Conservation (phyloP, 768 basidiomycete genomes). For the Lentinus brumalis region DNA sequence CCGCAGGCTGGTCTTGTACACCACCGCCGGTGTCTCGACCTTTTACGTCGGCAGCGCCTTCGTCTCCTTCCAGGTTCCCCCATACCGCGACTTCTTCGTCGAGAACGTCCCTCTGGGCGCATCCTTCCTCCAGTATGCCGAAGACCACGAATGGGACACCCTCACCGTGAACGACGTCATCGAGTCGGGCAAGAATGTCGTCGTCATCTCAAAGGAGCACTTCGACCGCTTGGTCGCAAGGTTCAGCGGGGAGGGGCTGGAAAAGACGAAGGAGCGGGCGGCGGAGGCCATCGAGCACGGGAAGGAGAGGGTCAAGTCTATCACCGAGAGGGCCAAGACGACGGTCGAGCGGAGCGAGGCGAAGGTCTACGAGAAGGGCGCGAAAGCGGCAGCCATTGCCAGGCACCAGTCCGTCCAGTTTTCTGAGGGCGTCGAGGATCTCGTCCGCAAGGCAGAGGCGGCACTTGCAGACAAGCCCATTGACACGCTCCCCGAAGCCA, state of each 20-base stretch:
- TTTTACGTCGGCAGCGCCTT: slow-evolving; percentile 87
- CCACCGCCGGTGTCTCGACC: slow-evolving; percentile 64
- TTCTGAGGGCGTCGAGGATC: slow-evolving; percentile 64
- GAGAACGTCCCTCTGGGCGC: slow-evolving; percentile 79
- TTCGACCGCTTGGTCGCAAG: slow-evolving; percentile 34
- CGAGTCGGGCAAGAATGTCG: slow-evolving; percentile 51
- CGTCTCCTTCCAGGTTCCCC: slow-evolving; percentile 72
- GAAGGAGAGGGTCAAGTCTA: slow-evolving; percentile 47
- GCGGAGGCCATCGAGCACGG: slow-evolving; percentile 44
- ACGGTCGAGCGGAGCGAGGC: slow-evolving; percentile 42
- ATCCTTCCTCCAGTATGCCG: slow-evolving; percentile 77
- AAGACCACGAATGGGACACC: slow-evolving; percentile 77
- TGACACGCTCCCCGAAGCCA: slow-evolving; percentile 29
- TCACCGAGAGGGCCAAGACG: slow-evolving; percentile 51
- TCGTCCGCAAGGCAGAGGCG: slow-evolving; percentile 72
- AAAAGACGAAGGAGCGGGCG: slow-evolving; percentile 37
- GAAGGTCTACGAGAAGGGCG: slow-evolving; percentile 30
- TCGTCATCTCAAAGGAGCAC: slow-evolving; percentile 54
- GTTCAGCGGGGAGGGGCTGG: slow-evolving; percentile 28
- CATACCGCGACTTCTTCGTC: slow-evolving; percentile 86
- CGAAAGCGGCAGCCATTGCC: slow-evolving; percentile 45
- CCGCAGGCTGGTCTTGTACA: slow-evolving; percentile 65
- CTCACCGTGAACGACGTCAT: slow-evolving; percentile 64
- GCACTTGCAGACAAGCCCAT: slow-evolving; percentile 55
- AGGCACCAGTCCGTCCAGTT: slow-evolving; percentile 51